Conservation (phyloP, 1,284 basidiomycete species). For the Cryptococcus amylolentus region DNA sequence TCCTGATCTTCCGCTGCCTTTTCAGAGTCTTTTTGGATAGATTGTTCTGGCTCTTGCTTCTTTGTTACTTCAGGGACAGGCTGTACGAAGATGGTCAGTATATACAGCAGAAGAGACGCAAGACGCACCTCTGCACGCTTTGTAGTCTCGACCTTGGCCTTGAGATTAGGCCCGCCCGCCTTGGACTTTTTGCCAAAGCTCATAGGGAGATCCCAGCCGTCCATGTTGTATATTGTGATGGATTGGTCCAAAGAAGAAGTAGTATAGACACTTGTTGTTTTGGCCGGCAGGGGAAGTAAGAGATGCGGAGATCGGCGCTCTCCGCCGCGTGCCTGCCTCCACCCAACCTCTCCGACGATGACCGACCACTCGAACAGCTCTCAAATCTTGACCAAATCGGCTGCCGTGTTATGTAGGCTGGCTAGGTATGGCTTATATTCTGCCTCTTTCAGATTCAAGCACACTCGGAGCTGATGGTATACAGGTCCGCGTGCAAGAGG, state of each 20-base stretch:
- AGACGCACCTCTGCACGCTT: slow-evolving; percentile 31
- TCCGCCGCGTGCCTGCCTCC: too few species aligned
- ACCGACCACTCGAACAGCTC: too few species aligned
- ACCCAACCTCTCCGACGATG: too few species aligned
- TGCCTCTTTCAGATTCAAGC: too few species aligned
- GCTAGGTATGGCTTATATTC: too few species aligned
- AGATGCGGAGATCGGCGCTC: too few species aligned
- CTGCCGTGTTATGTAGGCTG: too few species aligned
- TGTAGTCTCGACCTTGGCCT: slow-evolving; percentile 45
- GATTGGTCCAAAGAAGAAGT: background rate
- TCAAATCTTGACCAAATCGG: too few species aligned
- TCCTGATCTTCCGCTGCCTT: slow-evolving; percentile 13
- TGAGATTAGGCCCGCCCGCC: slow-evolving; percentile 21
- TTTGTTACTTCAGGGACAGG: background rate
- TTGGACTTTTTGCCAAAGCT: slow-evolving; percentile 51
- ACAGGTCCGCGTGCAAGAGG: too few species aligned
- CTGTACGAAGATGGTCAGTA: background rate
- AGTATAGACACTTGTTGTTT: background rate
- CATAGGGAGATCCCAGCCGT: slow-evolving; percentile 47
- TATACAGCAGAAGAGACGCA: background rate
- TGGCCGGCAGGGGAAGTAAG: too few species aligned
- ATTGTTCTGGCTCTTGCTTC: background rate
- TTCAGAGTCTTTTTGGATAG: background rate
- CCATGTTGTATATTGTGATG: slow-evolving; percentile 29
- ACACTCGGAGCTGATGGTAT: too few species aligned